A percentile compares a stretch with the other conserved stretches of the same genome.
Conservation (phyloP, 108 stramenopile genomes). For the Nitzschia palea region DNA sequence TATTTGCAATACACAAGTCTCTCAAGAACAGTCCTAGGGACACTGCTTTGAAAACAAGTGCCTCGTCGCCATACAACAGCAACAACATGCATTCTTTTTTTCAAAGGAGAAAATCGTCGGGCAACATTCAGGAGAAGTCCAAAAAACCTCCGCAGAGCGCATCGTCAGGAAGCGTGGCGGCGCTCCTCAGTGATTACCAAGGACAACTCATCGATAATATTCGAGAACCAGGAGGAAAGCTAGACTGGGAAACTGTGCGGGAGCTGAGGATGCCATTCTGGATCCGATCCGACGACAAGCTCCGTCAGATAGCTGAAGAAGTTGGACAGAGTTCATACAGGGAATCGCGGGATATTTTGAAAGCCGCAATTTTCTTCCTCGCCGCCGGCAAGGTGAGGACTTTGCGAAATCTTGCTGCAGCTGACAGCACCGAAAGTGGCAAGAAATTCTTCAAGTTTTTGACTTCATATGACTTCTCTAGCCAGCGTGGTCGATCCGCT, state of each 20-base stretch:
- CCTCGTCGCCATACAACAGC: neutral
- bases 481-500: conserved; percentile 66
- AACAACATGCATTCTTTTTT: conserved; percentile 23
- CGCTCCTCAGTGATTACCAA: conserved; percentile 72
- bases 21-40: conserved; percentile 39
- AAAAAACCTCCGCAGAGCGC: conserved; percentile 39
- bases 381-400: conserved; percentile 68
- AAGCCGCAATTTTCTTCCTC: conserved; percentile 75
- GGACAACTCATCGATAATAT: conserved; percentile 46
- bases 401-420: conserved; percentile 69
- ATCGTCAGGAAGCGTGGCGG: conserved; percentile 68
- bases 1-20: conserved; percentile 35
- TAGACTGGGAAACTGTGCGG: conserved; percentile 67
- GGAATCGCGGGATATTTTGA: conserved; percentile 67
- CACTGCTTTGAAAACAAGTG: neutral
- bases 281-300: conserved; percentile 71
- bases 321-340: conserved; percentile 74
- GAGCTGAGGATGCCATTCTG: conserved; percentile 73
- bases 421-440: conserved; percentile 69
- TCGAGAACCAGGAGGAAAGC: conserved; percentile 51
- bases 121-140: conserved; percentile 29
- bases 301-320: conserved; percentile 73
- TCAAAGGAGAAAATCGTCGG: conserved; percentile 5
- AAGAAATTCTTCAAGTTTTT: conserved; percentile 81
- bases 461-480: conserved; percentile 63